Conservation (phyloP, 2,329 filamentous ascomycete species). For the Sordariomycetes sp. region DNA sequence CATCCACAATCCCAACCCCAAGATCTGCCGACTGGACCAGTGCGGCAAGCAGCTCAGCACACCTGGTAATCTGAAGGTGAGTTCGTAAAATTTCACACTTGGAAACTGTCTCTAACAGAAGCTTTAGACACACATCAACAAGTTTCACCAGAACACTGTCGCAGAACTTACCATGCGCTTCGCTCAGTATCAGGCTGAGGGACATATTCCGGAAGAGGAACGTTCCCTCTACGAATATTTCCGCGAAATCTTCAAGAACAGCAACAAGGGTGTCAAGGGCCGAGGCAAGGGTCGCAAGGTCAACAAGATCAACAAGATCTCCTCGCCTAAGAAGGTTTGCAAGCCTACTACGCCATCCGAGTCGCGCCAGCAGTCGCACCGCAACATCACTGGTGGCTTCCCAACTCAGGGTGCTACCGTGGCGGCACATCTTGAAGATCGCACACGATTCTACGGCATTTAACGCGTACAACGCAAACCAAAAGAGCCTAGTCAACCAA, state of each 20-base stretch:
- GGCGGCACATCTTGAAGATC: no score
- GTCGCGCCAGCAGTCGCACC: no score
- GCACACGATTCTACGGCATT: no score
- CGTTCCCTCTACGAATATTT: conserved; percentile 80
- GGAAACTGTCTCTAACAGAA: not conserved
- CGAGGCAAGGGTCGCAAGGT: conserved; percentile 78
- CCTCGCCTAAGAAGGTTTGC: no score
- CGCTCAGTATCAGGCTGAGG: conserved; percentile 50
- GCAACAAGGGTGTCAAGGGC: conserved; percentile 97
- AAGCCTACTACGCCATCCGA: no score
- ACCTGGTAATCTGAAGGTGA: conserved; percentile 82
- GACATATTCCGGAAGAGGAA: conserved; percentile 51
- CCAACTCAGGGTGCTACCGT: no score
- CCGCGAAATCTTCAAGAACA: conserved; percentile 84
- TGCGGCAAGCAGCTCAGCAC: conserved; percentile 87
- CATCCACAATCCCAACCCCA: conserved; percentile 67
- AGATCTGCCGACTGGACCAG: conserved; percentile 69
- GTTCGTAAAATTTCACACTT: conserved; percentile 5
- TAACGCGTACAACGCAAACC: no score
- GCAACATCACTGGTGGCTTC: no score
- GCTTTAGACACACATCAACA: conserved; percentile 77
- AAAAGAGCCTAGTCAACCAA: no score
- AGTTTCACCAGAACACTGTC: conserved; percentile 75
- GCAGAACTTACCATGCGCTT: conserved; percentile 63
- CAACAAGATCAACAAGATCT: no score